Base-by-base conservation (phyloP, 257 asterid genomes). In the Petrea volubilis region DNA sequence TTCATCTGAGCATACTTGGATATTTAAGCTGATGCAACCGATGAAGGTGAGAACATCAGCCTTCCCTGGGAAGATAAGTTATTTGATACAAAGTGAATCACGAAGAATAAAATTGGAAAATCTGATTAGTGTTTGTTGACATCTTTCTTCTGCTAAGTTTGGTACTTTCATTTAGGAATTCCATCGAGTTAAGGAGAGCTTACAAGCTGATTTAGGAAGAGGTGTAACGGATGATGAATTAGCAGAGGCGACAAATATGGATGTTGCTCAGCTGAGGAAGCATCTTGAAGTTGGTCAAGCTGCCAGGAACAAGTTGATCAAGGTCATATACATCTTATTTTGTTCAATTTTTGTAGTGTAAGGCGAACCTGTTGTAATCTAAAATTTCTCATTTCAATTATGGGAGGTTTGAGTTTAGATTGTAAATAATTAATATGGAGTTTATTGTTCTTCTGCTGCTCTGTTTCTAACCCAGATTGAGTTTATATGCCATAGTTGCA, bases 221-320 rank as follows among this genome's bases (percentile, higher is more conserved):
- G 97, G 87, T 15, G 78, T 83, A 25, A 84, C 86, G 2, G 92
- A 87, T 69, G 80, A 71, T 46, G 97, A 91, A 75, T 59, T 85
- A 70, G 97, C 96, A 6, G 82, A 79, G 78, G 93, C 85, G 25
- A 75, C 73, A 34, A 86, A 80, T 61, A 73, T 80, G 79, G 79
- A 82, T 41, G 67, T 61, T 25, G 18, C 58, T 64, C 88, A 80
- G 60, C 78, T 94, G 29, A 72, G 86, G 85, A 88, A 88, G 70
- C 87, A 76, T 44, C 40, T 89, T 73, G 87, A 84, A 85, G 88
- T 89, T 80, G 97, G 99, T 51, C 90, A 57, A 66, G 97, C 99
- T 18, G 93, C 99, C 44, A 83, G 97, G 84, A 87, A 82, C 84
- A 94, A 94, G 81, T 64, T 91, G 90, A 89, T 94, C 74, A 94